These are phyloP conservation scores for Sphaerostilbella broomeana DNA, from an alignment of 2,329 filamentous ascomycete genomes.

Conservation along the genomic window DNA sequence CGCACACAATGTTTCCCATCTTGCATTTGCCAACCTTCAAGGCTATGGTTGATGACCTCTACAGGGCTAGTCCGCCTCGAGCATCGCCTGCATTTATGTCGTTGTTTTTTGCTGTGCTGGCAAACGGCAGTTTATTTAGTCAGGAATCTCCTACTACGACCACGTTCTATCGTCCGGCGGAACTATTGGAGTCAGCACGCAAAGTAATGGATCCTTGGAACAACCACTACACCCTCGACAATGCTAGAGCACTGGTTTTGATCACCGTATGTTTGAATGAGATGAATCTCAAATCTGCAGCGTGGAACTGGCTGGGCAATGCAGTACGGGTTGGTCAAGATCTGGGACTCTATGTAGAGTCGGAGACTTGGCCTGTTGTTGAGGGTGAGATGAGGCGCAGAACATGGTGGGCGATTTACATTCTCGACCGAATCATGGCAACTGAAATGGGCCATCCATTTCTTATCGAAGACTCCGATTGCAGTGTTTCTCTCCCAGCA, in stretches of 20 bases:
- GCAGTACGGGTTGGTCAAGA: conserved; percentile 78
- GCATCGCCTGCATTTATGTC: conserved; percentile 66
- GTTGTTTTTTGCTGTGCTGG: conserved; percentile 75
- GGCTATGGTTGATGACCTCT: conserved; percentile 68
- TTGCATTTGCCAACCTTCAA: conserved; percentile 83
- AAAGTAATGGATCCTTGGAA: conserved; percentile 73
- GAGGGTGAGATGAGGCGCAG: conserved; percentile 81
- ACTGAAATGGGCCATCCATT: conserved; percentile 75
- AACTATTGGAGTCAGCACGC: conserved; percentile 66
- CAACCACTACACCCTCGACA: conserved; percentile 68
- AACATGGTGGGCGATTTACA: conserved; percentile 92
- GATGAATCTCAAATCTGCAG: conserved; percentile 76
- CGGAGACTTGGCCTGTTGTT: conserved; percentile 63
- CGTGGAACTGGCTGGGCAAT: conserved; percentile 78
- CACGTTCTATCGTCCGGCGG: conserved; percentile 46
- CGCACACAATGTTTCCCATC: conserved; percentile 77
- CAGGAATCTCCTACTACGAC: conserved; percentile 45
- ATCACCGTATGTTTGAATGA: conserved; percentile 76
- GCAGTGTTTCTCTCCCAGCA: conserved; percentile 73
- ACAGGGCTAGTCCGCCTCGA: conserved; percentile 54
- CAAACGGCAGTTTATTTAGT: conserved; percentile 72
- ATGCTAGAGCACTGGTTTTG: conserved; percentile 65
- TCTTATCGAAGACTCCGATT: conserved; percentile 81
- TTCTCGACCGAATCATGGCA: conserved; percentile 74
- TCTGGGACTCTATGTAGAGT: conserved; percentile 71